Conservation (phyloP, 495 filamentous ascomycete species). For the Viridothelium virens region DNA sequence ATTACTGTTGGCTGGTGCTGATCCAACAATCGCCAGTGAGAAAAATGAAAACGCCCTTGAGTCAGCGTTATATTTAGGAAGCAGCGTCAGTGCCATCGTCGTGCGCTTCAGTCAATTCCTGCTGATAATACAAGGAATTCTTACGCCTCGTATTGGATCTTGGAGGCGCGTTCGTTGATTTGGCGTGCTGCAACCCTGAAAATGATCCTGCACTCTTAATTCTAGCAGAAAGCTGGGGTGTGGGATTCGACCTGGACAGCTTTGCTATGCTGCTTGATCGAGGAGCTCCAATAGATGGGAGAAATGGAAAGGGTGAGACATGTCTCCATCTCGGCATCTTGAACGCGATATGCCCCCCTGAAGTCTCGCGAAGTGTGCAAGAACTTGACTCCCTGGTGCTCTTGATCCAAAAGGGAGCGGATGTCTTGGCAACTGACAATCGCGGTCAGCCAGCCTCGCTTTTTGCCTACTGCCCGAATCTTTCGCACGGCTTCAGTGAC, state of each 20-base stretch:
- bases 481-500: background rate
- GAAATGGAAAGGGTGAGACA: background rate
- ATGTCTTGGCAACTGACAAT: background rate
- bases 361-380: background rate
- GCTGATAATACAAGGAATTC: background rate
- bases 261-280: background rate
- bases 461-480: background rate
- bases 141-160: background rate
- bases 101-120: background rate
- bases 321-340: background rate
- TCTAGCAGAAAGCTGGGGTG: too few species aligned
- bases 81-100: too few species aligned
- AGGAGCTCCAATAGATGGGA: background rate
- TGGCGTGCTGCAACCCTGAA: background rate
- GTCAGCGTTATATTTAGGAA: background rate
- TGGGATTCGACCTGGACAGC: background rate
- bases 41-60: background rate
- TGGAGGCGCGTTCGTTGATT: background rate
- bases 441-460: background rate
- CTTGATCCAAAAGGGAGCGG: background rate
- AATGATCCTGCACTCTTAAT: background rate
- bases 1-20: constrained; percentile 6
- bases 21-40: background rate
- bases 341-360: background rate
- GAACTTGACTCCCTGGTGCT: background rate